Evolutionary conservation across 495 filamentous ascomycete species (phyloP).

Genomic region (Talaromyces thailandensis): DNA sequence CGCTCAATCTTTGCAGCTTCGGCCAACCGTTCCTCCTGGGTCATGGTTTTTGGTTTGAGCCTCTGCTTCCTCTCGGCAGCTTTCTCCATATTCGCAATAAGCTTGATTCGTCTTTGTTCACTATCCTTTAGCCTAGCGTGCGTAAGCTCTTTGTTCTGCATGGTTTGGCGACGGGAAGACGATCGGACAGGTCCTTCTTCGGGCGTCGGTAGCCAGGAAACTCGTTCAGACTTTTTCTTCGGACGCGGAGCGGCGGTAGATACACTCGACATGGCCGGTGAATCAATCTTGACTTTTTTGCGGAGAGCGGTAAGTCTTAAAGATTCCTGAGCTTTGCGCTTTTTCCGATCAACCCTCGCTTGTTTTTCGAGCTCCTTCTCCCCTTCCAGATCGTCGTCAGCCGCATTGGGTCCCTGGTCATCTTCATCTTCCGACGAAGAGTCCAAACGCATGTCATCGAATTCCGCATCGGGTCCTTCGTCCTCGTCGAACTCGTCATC

Average conservation of each 20-base stretch:
- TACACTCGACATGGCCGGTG: conserved; percentile 38
- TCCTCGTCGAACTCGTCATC: conserved; percentile 70
- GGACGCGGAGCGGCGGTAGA: conserved; percentile 46
- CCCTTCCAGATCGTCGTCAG: conserved; percentile 47
- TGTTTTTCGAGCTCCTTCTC: conserved; percentile 62
- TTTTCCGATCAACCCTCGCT: conserved; percentile 47
- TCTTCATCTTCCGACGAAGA: conserved; percentile 71
- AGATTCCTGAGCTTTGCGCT: conserved; percentile 61
- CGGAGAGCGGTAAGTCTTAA: conserved; percentile 39
- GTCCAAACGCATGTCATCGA: conserved; percentile 70
- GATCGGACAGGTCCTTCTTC: conserved; percentile 75
- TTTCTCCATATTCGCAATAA: conserved; percentile 78
- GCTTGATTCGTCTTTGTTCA: conserved; percentile 67
- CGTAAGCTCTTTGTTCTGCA: conserved; percentile 74
- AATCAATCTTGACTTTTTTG: conserved; percentile 60
- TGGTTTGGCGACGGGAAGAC: conserved; percentile 74
- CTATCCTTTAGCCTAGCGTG: conserved; percentile 76
- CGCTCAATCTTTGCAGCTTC: conserved; percentile 79
- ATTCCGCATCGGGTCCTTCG: conserved; percentile 55
- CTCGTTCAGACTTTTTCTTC: conserved; percentile 89
- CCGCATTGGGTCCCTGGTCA: conserved; percentile 59
- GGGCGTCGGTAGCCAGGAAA: conserved; percentile 74
- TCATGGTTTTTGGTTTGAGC: conserved; percentile 69
- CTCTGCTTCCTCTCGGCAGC: conserved; percentile 72
- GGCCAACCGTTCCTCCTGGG: conserved; percentile 76